phyloP scores from a whole-genome alignment of 1,139 yeast genomes.

The Protomyces pachydermus region DNA sequence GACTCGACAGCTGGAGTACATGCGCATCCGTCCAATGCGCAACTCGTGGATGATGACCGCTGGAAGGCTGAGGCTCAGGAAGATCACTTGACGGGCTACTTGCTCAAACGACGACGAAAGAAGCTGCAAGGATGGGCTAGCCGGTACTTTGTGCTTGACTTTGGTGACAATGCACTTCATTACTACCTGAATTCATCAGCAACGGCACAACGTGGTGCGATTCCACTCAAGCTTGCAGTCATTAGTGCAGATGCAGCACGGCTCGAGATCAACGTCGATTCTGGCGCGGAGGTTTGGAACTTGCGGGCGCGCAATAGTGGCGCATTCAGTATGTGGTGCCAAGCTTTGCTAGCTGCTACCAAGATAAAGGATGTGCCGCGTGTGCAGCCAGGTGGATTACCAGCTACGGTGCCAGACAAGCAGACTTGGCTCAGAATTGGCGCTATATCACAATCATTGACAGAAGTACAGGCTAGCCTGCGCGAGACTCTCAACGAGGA shows the following conservation, averaged over 20 bases:
- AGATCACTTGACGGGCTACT: slow-evolving; percentile 48
- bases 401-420: neutral
- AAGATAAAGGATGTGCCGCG: neutral
- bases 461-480: neutral
- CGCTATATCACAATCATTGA: neutral
- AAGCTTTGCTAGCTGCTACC: slow-evolving; percentile 53
- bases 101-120: slow-evolving; percentile 72
- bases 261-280: slow-evolving; percentile 72
- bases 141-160: slow-evolving; percentile 76
- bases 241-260: slow-evolving; percentile 70
- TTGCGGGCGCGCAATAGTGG: slow-evolving; percentile 60
- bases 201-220: slow-evolving; percentile 76
- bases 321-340: slow-evolving; percentile 78
- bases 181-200: slow-evolving; percentile 71
- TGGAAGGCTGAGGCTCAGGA: slow-evolving; percentile 6
- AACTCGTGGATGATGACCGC: slow-evolving; percentile 19
- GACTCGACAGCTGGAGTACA: slow-evolving; percentile 10
- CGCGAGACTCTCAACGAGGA: neutral
- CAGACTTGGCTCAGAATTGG: neutral
- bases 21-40: neutral
- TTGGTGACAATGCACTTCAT: slow-evolving; percentile 73
- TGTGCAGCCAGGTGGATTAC: neutral
- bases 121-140: slow-evolving; percentile 83
- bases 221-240: slow-evolving; percentile 77
- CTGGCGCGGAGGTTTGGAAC: slow-evolving; percentile 95